Evolutionary conservation across 2,329 filamentous ascomycete species (phyloP), one percentile per base, ranked within the genome.

Genomic region (Aaosphaeria pasadenensis): DNA sequence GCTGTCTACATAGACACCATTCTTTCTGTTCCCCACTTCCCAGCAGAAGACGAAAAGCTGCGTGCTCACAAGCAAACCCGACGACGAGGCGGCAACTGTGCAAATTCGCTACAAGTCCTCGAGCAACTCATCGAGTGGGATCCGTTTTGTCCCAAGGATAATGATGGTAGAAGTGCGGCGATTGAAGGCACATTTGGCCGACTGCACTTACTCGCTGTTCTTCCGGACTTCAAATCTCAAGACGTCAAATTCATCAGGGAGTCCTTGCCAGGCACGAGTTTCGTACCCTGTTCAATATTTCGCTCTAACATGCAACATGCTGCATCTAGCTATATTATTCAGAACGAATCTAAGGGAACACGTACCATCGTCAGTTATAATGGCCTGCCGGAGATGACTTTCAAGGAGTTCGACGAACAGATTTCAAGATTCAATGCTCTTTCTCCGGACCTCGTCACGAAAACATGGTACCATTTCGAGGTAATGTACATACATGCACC

Each of bases 1-100:
- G 84, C 84, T 29, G 86, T 84, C 56, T 88, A 88, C 69, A 70
- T 88, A 35, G 86, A 89, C 67, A 89, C 84, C 1, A 86, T 89
- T 49, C 73, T 88, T 38, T 84, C 77, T 52, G 79, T 88, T 32
- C 81, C 85, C 3, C 72, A 82, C 60, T 89, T 83, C 62, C 87
- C 87, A 1, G 68, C 70, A 5, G 87, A 91, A 71, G 87, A 91
- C 72, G 78, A 82, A 42, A 91, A 91, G 68, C 74, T 88, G 38
- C 84, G 87, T 31, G 86, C 87, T 13, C 79, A 80, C 2, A 74
- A 63, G 28, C 64, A 87, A 46, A 70, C 74, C 33, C 77, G 78
- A 39, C 81, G 87, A 30, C 80, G 86, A 29, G 87, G 88, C 45
- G 87, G 87, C 31, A 91, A 91, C 66, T 84, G 84, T 53, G 80